Evolutionary conservation across 306 rosid species (phyloP), one percentile per base, ranked within the genome.

Genomic region (Rosa rugosa): DNA sequence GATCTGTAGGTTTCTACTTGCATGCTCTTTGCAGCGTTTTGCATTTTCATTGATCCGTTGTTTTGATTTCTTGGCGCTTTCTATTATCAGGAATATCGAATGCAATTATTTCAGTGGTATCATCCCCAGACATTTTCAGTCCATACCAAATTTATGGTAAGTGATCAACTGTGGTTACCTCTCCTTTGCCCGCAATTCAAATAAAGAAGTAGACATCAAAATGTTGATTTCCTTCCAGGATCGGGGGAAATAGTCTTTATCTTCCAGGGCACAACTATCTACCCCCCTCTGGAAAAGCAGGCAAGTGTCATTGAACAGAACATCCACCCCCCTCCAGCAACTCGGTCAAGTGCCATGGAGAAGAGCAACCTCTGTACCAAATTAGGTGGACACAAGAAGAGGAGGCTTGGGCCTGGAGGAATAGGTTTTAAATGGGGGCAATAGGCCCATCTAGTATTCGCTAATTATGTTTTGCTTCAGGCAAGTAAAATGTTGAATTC

Each of bases 111-210:
- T 95, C 76, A 95, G 98, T 72, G 98, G 99, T 84, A 86, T 93
- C 82, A 85, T 95, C 77, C 99, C 97, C 8, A 84, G 71, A 62
- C 93, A 87, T 69, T 93, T 93, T 82, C 90, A 86, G 85, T 77
- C 85, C 63, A 87, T 95, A 81, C 96, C 96, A 85, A 93, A 95
- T 85, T 81, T 93, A 79, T 91, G 98, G 99, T 89, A 80, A 74
- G 87, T 81, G 51, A 53, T 60, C 76, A 68, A 9, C 77, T 72
- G 23, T 56, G 16, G 49, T 41, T 65, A 49, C 75, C 14, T 77
- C 44, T 78, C 62, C 72, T 80, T 75, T 71, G 46, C 78, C 82
- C 69, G 67, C 81, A 56, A 31, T 18, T 40, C 64, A 59, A 77
- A 68, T 73, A 74, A 74, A 59, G 34, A 71, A 56, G 72, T 73